A percentile compares a stretch with the other conserved stretches of the same genome.
These are phyloP conservation scores for Wallacemonas sp. DNA, from an alignment of 208 protist genomes.

Conservation along the genomic window DNA sequence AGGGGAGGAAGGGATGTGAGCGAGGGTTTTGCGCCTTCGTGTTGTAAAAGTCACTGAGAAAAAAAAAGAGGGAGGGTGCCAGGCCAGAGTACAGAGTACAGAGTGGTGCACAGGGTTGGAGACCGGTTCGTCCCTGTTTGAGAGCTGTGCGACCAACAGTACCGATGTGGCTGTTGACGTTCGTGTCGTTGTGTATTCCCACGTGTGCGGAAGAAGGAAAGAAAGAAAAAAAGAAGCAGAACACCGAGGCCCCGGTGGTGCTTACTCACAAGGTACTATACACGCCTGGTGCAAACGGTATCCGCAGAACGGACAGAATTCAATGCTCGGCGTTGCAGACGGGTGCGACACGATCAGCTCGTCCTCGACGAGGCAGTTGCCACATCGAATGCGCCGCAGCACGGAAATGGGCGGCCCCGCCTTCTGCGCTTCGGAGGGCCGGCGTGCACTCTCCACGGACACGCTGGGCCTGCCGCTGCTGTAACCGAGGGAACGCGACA, in stretches of 20 bases:
- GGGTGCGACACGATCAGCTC: neutral
- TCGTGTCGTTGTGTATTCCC: slow-evolving; percentile 16
- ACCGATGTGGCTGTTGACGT: too few species aligned
- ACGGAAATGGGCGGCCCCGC: neutral
- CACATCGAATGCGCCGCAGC: neutral
- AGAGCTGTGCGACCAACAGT: too few species aligned
- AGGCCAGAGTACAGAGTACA: neutral
- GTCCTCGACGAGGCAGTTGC: slow-evolving; percentile 6
- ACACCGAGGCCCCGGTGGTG: neutral
- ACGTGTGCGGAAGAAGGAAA: neutral
- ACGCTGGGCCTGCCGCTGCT: neutral
- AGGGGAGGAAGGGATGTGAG: too few species aligned
- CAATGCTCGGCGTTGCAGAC: neutral
- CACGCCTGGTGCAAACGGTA: neutral
- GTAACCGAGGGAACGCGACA: slow-evolving; percentile 1
- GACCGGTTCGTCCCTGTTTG: too few species aligned
- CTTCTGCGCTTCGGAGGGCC: too few species aligned
- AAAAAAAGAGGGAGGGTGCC: neutral
- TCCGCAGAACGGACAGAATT: slow-evolving; percentile 8
- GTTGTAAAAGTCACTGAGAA: too few species aligned
- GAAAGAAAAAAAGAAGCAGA: neutral
- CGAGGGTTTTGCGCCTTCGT: too few species aligned
- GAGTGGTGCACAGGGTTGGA: too few species aligned
- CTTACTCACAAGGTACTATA: neutral
- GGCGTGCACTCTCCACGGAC: too few species aligned